Conservation (phyloP, 1,139 yeast genomes). For the Candida glucosophila region DNA sequence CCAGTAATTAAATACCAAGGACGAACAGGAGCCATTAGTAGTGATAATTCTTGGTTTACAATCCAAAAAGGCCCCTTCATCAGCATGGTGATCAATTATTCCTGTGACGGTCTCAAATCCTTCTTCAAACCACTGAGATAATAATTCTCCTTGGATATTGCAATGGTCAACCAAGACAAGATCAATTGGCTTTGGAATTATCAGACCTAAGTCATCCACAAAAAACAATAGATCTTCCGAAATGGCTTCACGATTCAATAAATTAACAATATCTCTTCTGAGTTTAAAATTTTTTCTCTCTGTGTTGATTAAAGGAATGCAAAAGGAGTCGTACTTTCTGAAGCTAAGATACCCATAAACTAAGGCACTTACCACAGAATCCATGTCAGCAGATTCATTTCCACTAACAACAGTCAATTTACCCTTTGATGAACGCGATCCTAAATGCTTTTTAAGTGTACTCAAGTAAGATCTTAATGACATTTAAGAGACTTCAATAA, state of each 20-base stretch:
- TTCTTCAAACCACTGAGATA: conserved; percentile 14
- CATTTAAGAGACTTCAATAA: conserved; percentile 6
- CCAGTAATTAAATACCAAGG: conserved; percentile 65
- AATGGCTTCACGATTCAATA: conserved; percentile 43
- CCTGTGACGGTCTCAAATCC: conserved; percentile 36
- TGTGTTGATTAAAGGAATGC: conserved; percentile 69
- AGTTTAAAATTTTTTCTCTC: conserved; percentile 55
- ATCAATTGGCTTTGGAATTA: conserved; percentile 14
- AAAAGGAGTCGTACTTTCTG: conserved; percentile 11
- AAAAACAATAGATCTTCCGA: conserved; percentile 46
- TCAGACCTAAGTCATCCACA: conserved; percentile 47
- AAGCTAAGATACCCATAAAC: conserved; percentile 54
- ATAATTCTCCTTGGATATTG: conserved; percentile 45
- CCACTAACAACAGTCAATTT: conserved; percentile 58
- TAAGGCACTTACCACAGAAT: conserved; percentile 73
- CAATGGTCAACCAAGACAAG: conserved; percentile 80
- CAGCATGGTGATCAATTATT: conserved; percentile 83
- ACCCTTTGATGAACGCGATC: conserved; percentile 6
- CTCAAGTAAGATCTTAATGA: conserved; percentile 16
- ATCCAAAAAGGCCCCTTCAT: conserved; percentile 42
- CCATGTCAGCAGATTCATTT: conserved; percentile 80
- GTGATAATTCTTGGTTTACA: conserved; percentile 53
- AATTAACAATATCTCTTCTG: conserved; percentile 60
- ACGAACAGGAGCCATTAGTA: conserved; percentile 69
- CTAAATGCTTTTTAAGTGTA: conserved; percentile 12